A percentile compares a stretch with the other conserved stretches of the same genome.
phyloP scores from a whole-genome alignment of 805 yeast species.

The Kazachstania psychrophila region DNA sequence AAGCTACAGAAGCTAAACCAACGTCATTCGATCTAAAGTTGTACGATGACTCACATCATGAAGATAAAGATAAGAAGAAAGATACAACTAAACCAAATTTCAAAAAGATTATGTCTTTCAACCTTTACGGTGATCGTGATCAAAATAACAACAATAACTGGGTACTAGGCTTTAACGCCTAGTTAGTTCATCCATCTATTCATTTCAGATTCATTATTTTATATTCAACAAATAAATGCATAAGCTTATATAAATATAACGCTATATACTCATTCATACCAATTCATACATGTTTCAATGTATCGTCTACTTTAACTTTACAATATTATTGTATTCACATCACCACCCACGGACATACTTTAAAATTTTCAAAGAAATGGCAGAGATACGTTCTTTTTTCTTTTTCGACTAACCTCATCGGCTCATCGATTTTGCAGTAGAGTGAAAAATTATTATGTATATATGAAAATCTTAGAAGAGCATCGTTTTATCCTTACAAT shows the following conservation, averaged over 20 bases:
- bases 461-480: no score
- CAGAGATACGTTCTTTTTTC: background rate
- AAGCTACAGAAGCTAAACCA: no score
- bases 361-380: background rate
- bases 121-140: slow-evolving; percentile 26
- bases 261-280: no score
- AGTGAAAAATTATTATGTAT: no score
- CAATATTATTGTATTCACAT: no score
- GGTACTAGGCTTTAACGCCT: slow-evolving; percentile 25
- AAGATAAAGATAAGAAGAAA: slow-evolving; percentile 4
- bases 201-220: no score
- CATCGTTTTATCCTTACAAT: no score
- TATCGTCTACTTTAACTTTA: no score
- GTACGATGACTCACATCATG: slow-evolving; percentile 10
- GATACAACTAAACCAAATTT: slow-evolving; percentile 11
- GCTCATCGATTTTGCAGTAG: background rate
- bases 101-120: slow-evolving; percentile 25
- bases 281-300: no score
- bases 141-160: slow-evolving; percentile 20
- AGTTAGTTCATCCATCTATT: background rate
- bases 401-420: background rate
- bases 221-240: no score
- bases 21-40: background rate
- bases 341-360: no score
- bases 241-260: no score